These are phyloP conservation scores for Trichaptum fuscoviolaceum DNA, from an alignment of 768 basidiomycete genomes.

Conservation along the genomic window DNA sequence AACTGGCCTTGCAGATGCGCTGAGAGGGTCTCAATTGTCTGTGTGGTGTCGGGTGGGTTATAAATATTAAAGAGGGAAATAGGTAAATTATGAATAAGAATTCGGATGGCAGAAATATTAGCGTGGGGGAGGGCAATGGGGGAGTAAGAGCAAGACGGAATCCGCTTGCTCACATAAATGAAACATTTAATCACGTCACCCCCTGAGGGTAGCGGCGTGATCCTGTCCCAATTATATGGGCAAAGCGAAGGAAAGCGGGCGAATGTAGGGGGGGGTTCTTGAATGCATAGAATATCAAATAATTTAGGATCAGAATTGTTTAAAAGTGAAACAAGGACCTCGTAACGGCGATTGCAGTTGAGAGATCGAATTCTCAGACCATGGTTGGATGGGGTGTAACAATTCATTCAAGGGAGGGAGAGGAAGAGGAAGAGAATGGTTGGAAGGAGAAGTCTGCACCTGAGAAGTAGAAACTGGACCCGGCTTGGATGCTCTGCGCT, in stretches of 20 bases:
- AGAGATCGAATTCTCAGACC: neutral
- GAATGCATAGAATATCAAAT: neutral
- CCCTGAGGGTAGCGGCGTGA: constrained; percentile 1
- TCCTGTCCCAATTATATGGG: neutral
- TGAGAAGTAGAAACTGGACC: neutral
- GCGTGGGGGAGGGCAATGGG: neutral
- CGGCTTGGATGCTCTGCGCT: neutral
- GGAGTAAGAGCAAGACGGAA: neutral
- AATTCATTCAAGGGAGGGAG: neutral
- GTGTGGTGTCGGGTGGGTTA: neutral
- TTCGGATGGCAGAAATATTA: neutral
- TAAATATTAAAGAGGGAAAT: neutral
- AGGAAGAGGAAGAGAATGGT: neutral
- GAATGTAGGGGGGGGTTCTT: neutral
- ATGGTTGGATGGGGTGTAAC: neutral
- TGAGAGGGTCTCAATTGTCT: neutral
- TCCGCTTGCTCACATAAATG: neutral
- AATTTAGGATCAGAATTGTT: neutral
- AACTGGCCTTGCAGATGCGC: neutral
- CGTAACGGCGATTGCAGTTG: neutral
- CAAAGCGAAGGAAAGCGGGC: neutral
- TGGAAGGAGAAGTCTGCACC: neutral
- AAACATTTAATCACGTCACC: neutral
- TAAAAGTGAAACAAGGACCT: neutral
- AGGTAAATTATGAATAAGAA: neutral